Base-by-base conservation (phyloP, 208 protist genomes). In the Leishmania amazonensis region DNA sequence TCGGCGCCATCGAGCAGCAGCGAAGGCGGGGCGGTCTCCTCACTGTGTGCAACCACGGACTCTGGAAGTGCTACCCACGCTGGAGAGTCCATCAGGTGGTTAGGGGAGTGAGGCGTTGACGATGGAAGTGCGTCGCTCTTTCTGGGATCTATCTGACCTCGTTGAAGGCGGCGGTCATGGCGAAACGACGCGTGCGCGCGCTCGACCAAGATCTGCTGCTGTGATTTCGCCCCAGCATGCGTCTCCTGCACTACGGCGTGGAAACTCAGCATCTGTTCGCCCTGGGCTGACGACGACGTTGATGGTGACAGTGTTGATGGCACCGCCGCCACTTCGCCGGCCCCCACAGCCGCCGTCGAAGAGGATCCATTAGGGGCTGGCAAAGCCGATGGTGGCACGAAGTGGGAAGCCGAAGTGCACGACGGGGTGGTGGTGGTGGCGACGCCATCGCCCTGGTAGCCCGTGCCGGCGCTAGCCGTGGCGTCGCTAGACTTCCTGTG, bases 171-270 rank as follows among this genome's bases (percentile, higher is more conserved):
- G 21, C 85, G 62, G 60, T 87, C 83, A 21, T 73, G 70, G 21
- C 78, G 80, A 84, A 85, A 85, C 28, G 87, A 89, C 9, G 86
- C 40, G 53, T 71, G 77, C 11, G 81, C 86, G 35, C 83, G 86
- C 8, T 76, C 62, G 1, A 67, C 83, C 24, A 81, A 75, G 42
- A 75, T 47, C 35, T 79, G 82, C 54, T 67, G 71, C 70, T 78
- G 83, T 2, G 70, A 76, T 13, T 47, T 38, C 13, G 57, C 1
- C 58, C 2, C 11, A 24, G 38, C n/a, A 40, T 62, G 73, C 7
- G 11, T 38, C 13, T 45, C 31, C 51, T 65, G 57, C 17, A 13
- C 51, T 65, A 13, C 28, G 28, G 74, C 1, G 4, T 6, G 28
- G n/a, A 3, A 4, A 9, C 21, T 8, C 45, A 62, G 15, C 72